Conservation (phyloP, 2,329 filamentous ascomycete genomes). For the Ophiostoma sp. region DNA sequence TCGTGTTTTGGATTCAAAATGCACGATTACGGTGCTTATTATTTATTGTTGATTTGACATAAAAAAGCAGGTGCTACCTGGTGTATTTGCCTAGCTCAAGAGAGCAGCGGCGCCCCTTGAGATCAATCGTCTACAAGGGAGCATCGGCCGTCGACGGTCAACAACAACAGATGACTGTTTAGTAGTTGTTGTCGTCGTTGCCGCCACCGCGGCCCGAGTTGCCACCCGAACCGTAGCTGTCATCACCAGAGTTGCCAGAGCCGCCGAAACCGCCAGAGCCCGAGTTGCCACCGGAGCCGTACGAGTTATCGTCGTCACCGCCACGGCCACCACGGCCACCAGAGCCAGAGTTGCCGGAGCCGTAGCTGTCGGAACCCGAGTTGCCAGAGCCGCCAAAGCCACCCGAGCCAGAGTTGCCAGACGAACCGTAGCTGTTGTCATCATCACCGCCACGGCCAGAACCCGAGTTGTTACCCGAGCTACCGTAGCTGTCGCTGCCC, state of each 20-base stretch:
- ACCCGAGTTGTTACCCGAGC: constrained; percentile 16
- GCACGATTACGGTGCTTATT: background rate
- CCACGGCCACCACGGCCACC: constrained; percentile 1
- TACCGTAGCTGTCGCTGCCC: constrained; percentile 20
- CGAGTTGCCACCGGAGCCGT: constrained; percentile 18
- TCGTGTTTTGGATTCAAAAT: background rate
- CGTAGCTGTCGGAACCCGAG: background rate
- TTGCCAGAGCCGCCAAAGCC: constrained; percentile 9
- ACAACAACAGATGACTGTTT: background rate
- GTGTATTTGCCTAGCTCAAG: background rate
- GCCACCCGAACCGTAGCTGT: constrained; percentile 11
- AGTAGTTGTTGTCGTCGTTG: constrained; percentile 27
- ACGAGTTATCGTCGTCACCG: background rate
- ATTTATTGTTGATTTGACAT: background rate
- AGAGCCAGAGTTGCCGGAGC: constrained; percentile 17
- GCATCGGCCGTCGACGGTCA: background rate
- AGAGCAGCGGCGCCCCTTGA: constrained; percentile 4
- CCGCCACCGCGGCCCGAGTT: constrained; percentile 13
- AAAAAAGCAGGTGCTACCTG: constrained; percentile 1
- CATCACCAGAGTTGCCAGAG: constrained; percentile 9
- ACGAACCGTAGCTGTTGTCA: no score
- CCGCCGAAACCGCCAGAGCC: background rate
- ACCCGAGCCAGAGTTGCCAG: constrained; percentile 17
- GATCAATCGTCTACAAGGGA: background rate
- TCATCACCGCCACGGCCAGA: constrained; percentile 31